Evolutionary conservation across 1,139 yeast genomes (phyloP).

Genomic region (Debaryomycetaceae sp.): DNA sequence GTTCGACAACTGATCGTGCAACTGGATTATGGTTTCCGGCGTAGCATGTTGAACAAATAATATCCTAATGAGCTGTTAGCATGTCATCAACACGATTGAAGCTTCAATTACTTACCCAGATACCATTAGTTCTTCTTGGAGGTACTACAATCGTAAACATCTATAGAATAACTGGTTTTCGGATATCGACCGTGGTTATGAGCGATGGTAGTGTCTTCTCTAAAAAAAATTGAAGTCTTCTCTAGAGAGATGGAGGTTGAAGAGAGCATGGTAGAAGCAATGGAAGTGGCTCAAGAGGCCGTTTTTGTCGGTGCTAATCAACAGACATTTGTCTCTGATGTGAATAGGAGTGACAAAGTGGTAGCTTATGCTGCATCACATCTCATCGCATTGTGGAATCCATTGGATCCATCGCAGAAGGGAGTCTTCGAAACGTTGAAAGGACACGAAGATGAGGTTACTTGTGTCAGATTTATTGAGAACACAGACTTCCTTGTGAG

Average conservation of each 20-base stretch:
- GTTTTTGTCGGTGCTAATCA: slow-evolving; percentile 78
- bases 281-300: slow-evolving; percentile 40
- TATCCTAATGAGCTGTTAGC: slow-evolving; percentile 40
- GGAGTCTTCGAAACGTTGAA: slow-evolving; percentile 59
- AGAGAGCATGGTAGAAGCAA: neutral
- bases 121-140: slow-evolving; percentile 8
- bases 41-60: slow-evolving; percentile 53
- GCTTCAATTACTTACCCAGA: slow-evolving; percentile 13
- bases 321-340: slow-evolving; percentile 67
- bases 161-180: neutral
- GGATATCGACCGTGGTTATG: neutral
- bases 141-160: neutral
- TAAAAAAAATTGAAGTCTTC: neutral
- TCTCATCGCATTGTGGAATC: slow-evolving; percentile 74
- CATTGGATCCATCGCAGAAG: slow-evolving; percentile 32
- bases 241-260: neutral
- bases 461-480: slow-evolving; percentile 57
- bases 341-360: slow-evolving; percentile 30
- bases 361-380: slow-evolving; percentile 78
- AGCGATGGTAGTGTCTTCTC: neutral
- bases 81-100: neutral
- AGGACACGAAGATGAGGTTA: slow-evolving; percentile 54
- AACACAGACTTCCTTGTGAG: slow-evolving; percentile 48
- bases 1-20: slow-evolving; percentile 65
- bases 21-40: slow-evolving; percentile 61